Percentiles rank a stretch among this genome's conserved stretches.
These are phyloP conservation scores for Pseudozyma pruni DNA, from an alignment of 1,284 basidiomycete species.

Conservation along the genomic window DNA sequence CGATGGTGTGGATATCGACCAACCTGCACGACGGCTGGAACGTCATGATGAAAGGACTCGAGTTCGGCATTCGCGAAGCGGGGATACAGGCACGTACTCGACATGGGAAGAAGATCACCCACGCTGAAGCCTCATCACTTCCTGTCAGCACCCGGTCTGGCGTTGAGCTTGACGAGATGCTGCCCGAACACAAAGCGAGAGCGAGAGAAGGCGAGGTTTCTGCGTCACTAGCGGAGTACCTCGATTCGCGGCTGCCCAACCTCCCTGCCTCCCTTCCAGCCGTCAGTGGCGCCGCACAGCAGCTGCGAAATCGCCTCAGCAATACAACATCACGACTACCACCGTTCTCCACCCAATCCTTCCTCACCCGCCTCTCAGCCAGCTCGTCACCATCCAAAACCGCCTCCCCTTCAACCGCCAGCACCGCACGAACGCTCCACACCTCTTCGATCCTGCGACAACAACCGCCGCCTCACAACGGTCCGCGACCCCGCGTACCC, in stretches of 20 bases:
- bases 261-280: background rate
- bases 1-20: conserved; percentile 30
- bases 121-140: background rate
- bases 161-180: conserved; percentile 10
- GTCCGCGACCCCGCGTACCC: conserved; percentile 8
- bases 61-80: conserved; percentile 34
- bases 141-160: background rate
- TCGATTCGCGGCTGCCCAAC: conserved; percentile 13
- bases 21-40: conserved; percentile 46
- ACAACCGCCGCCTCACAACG: background rate
- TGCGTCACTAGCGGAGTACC: conserved; percentile 12
- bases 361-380: conserved; percentile 14
- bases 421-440: conserved; percentile 2
- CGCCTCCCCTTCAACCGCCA: background rate
- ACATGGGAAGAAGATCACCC: conserved; percentile 1
- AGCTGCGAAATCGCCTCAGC: conserved; percentile 13
- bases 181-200: conserved; percentile 15
- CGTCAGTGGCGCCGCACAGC: conserved; percentile 7
- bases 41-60: conserved; percentile 42
- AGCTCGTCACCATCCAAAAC: background rate
- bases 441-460: conserved; percentile 8
- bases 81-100: conserved; percentile 15
- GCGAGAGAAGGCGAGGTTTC: conserved; percentile 17
- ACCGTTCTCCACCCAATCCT: background rate
- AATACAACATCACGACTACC: background rate